Conservation (phyloP, 768 basidiomycete species). For the Paxillus involutus region DNA sequence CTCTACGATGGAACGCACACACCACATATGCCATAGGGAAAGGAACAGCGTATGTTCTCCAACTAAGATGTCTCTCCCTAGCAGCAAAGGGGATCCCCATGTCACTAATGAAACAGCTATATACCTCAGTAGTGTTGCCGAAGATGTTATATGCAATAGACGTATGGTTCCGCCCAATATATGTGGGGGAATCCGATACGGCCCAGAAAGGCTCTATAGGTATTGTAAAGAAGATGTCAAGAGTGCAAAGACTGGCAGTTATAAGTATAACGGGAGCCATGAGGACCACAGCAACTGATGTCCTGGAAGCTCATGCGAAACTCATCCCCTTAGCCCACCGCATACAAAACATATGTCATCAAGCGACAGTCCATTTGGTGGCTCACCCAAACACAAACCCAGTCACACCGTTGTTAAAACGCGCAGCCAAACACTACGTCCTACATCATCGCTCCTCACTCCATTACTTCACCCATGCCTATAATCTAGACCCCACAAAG, state of each 20-base stretch:
- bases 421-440: neutral
- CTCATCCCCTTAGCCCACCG: neutral
- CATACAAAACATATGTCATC: neutral
- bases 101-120: neutral
- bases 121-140: neutral
- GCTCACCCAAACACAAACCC: neutral
- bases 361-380: neutral
- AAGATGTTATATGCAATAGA: conserved; percentile 13
- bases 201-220: neutral
- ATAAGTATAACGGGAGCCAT: conserved; percentile 14
- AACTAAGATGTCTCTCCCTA: neutral
- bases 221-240: neutral
- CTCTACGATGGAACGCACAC: neutral
- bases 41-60: neutral
- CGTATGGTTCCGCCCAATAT: conserved; percentile 11
- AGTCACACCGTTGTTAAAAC: neutral
- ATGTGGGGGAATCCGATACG: neutral
- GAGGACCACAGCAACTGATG: conserved; percentile 15
- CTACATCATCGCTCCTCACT: neutral
- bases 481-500: neutral
- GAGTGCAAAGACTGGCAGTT: neutral
- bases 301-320: neutral
- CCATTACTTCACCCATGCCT: neutral
- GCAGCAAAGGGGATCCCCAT: neutral
- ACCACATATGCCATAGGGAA: neutral